Base-by-base conservation (phyloP, 106 monocot species). In the Dendrobium nobile region DNA sequence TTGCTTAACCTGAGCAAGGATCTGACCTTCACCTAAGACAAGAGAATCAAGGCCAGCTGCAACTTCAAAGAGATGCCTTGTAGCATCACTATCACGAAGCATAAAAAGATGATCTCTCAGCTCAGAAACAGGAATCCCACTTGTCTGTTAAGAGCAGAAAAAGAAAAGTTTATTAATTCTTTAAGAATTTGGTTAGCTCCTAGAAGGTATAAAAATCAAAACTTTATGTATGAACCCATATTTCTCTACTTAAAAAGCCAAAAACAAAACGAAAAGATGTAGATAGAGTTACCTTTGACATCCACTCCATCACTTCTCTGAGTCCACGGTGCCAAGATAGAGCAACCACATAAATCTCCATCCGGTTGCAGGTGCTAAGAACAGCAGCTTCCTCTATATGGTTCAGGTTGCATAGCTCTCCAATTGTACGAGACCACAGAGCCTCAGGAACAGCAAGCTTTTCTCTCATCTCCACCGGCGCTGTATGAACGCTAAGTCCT, bases 381-480 rank as follows among this genome's bases (percentile, higher is more conserved):
- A 99, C 98, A 67, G 98, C 95, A 73, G 95, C 98, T 84, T 99
- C 98, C 88, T 99, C 98, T 51, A 99, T 99, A 79, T 99, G 98
- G 77, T 93, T 87, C 72, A 99, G 82, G 80, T 84, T 86, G 72
- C 93, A 93, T 28, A 99, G 93, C 79, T 99, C 98, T 47, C 64
- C 84, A 77, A 95, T 88, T 16, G 98, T 91, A 56, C 87, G 92
- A 44, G 89, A 85, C 98, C 98, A 99, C 72, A 88, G 95, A 78
- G 91, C 95, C 80, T 99, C 98, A 4, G 98, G 95, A 76, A 99
- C 79, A 67, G 98, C 95, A 85, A 99, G 98, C 74, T 99, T 99
- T 79, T 99, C 95, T 41, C 95, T 91, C 98, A 99, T 95, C 82
- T 99, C 95, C 18, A 99, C 98, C 24, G 98, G 95, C 41, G 98